These are phyloP conservation scores for Aquilaria sinensis DNA, from an alignment of 345 rosid species.

Conservation along the genomic window DNA sequence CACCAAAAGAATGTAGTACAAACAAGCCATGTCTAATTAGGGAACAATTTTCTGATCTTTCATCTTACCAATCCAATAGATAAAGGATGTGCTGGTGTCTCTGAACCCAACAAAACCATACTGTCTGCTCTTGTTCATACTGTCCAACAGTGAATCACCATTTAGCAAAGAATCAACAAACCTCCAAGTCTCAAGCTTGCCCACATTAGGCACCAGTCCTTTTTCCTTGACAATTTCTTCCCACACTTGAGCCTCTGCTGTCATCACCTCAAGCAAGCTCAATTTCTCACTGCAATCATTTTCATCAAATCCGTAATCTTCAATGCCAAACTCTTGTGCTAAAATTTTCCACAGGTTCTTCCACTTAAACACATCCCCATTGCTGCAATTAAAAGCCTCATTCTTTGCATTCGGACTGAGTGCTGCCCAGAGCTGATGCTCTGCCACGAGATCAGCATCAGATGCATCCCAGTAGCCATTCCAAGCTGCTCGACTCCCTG, in stretches of 20 bases:
- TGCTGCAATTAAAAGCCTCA: slow-evolving; percentile 31
- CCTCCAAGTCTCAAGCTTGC: slow-evolving; percentile 21
- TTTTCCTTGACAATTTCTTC: slow-evolving; percentile 26
- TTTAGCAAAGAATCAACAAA: slow-evolving; percentile 21
- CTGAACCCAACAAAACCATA: slow-evolving; percentile 42
- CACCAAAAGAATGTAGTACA: background rate
- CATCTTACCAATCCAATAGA: slow-evolving; percentile 23
- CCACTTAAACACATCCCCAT: slow-evolving; percentile 39
- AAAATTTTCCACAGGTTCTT: slow-evolving; percentile 31
- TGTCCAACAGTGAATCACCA: slow-evolving; percentile 7
- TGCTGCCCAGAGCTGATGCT: slow-evolving; percentile 39
- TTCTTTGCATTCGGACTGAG: slow-evolving; percentile 24
- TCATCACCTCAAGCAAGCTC: slow-evolving; percentile 29
- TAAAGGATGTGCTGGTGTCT: slow-evolving; percentile 30
- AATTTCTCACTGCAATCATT: slow-evolving; percentile 2
- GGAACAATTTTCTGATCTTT: slow-evolving; percentile 21
- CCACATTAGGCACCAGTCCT: slow-evolving; percentile 17
- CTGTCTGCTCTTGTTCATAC: slow-evolving; percentile 38
- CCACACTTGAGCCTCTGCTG: slow-evolving; percentile 25
- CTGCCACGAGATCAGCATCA: slow-evolving; percentile 38
- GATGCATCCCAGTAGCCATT: slow-evolving; percentile 26
- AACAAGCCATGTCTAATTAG: background rate
- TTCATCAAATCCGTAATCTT: slow-evolving; percentile 22
- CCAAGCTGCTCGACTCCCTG: slow-evolving; percentile 30
- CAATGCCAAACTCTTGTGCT: slow-evolving; percentile 29